Evolutionary conservation across 768 basidiomycete species (phyloP), one percentile per base, ranked within the genome.

Genomic region (Boletus rex-veris): DNA sequence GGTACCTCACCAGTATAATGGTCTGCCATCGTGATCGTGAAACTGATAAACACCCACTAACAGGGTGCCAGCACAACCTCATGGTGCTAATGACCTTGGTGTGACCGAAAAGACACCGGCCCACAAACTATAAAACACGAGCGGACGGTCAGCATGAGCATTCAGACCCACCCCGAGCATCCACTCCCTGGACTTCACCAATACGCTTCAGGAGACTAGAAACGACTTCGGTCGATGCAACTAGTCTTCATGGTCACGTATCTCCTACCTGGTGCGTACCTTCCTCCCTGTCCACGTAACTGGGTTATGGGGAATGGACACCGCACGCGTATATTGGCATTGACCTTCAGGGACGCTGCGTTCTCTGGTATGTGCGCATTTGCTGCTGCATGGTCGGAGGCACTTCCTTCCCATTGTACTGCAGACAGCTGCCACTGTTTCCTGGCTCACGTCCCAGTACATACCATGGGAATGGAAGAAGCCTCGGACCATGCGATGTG

Each of bases 391-490:
- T 74, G 66, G 73, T 71, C 73, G 60, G 67, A 42, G 59, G 65
- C 56, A 52, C 72, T 71, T 75, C 70, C 55, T 58, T 68, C 67
- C 67, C 72, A 71, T 68, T 71, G 69, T 71, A 65, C 69, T 66
- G 62, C 57, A 59, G 59, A 53, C 57, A 59, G 60, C 66, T 52
- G 63, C 71, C 63, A 62, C 61, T 61, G 52, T 65, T 65, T 63
- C 61, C 60, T 66, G 62, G 65, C 58, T 52, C 41, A 62, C 45
- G 58, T 59, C 59, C 57, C 59, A 71, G 74, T 74, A 74, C 74
- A 76, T 79, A 79, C 77, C 77, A 79, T 79, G 77, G 76, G 77
- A 79, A 79, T 79, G 77, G 76, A 79, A 79, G 75, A 78, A 72
- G 73, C 67, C 66, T 63, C 69, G 62, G 73, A 73, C 73, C 73